phyloP scores from a whole-genome alignment of 495 filamentous ascomycete species.

The Penicillium antarcticum region DNA sequence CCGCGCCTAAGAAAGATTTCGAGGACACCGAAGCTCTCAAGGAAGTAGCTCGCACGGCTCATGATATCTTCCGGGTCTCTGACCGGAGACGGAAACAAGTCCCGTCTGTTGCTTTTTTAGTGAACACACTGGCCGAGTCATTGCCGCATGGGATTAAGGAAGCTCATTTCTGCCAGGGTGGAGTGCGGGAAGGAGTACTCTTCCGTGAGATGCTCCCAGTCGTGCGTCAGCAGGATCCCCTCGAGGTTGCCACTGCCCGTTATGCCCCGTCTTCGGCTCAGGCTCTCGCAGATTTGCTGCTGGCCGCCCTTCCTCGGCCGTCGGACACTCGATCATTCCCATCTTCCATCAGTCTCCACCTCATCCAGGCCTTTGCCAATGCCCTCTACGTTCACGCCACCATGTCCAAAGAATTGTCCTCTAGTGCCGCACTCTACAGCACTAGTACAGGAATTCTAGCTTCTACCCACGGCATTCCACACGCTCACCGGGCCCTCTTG shows the following conservation, averaged over 20 bases:
- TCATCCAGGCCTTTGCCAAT: conserved; percentile 52
- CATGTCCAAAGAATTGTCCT: conserved; percentile 49
- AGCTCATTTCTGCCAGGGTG: conserved; percentile 80
- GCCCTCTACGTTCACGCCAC: conserved; percentile 49
- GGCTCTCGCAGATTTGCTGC: conserved; percentile 39
- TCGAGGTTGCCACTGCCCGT: conserved; percentile 56
- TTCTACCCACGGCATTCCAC: conserved; percentile 66
- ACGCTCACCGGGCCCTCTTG: conserved; percentile 66
- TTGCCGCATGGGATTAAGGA: conserved; percentile 64
- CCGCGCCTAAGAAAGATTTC: conserved; percentile 59
- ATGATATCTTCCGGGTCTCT: conserved; percentile 74
- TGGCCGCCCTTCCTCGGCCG: conserved; percentile 41
- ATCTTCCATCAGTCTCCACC: conserved; percentile 35
- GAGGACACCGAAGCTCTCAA: conserved; percentile 57
- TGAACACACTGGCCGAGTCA: conserved; percentile 65
- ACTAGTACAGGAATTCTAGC: conserved; percentile 68
- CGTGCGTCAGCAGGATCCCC: conserved; percentile 60
- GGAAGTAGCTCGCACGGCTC: conserved; percentile 38
- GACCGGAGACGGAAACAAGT: conserved; percentile 77
- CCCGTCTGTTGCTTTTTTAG: conserved; percentile 75
- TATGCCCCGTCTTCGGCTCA: conserved; percentile 43
- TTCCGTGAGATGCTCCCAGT: conserved; percentile 59
- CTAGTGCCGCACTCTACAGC: conserved; percentile 66
- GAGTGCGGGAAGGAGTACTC: conserved; percentile 79
- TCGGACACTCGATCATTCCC: conserved; percentile 21